A percentile compares a stretch with the other conserved stretches of the same genome.
Conservation (phyloP, 2,329 filamentous ascomycete genomes). For the Alternaria metachromatica region DNA sequence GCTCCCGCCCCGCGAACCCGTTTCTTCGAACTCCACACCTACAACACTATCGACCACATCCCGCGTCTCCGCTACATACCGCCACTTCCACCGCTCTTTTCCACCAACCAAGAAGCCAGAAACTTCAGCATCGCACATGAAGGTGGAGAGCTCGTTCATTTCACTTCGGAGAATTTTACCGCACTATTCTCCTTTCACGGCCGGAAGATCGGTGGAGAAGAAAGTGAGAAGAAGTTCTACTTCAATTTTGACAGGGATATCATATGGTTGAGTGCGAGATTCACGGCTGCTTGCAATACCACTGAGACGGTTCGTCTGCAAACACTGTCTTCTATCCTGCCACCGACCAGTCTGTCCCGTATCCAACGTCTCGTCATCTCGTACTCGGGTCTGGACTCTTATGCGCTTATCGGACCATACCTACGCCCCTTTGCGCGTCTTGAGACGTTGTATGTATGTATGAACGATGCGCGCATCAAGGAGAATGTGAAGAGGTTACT, state of each 20-base stretch:
- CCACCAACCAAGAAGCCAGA: constrained; percentile 9
- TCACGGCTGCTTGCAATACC: background rate
- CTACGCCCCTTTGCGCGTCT: constrained; percentile 5
- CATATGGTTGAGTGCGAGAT: constrained; percentile 19
- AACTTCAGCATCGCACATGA: constrained; percentile 10
- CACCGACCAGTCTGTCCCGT: background rate
- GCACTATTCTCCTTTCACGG: background rate
- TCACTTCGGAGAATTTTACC: background rate
- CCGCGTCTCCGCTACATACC: constrained; percentile 18
- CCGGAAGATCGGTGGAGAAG: background rate
- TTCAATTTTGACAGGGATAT: constrained; percentile 18
- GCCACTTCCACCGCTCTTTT: constrained; percentile 15
- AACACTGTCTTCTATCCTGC: background rate
- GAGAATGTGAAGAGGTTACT: background rate
- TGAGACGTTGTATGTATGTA: constrained; percentile 18
- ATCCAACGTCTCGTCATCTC: constrained; percentile 8
- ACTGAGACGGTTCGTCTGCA: constrained; percentile 16
- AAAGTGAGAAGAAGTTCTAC: constrained; percentile 3
- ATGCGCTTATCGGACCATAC: constrained; percentile 1
- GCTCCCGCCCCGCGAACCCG: constrained; percentile 14
- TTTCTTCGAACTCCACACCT: constrained; percentile 20
- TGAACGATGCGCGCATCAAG: constrained; percentile 13
- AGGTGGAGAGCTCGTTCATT: constrained; percentile 11
- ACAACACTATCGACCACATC: constrained; percentile 10
- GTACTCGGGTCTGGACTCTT: constrained; percentile 9